phyloP scores from a whole-genome alignment of 1,284 basidiomycete species.

The Paramarasmius palmivorus region DNA sequence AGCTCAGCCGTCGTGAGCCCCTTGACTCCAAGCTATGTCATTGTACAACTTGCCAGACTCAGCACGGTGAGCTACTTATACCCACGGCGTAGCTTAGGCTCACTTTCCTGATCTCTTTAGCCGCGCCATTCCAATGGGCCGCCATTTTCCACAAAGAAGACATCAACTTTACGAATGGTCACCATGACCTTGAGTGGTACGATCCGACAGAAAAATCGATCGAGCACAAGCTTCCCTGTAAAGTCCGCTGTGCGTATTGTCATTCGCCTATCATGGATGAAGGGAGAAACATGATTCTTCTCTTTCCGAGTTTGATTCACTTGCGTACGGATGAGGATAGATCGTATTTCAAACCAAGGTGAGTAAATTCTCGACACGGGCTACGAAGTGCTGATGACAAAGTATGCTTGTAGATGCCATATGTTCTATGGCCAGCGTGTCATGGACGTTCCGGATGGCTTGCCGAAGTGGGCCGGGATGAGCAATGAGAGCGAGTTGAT shows the following conservation, averaged over 20 bases:
- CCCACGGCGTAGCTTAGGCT: not conserved
- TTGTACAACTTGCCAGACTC: conserved; percentile 1
- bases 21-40: conserved; percentile 6
- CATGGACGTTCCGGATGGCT: not conserved
- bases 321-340: not conserved
- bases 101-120: not conserved
- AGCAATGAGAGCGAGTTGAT: not conserved
- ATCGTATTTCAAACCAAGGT: not conserved
- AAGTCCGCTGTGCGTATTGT: conserved; percentile 4
- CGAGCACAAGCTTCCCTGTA: conserved; percentile 3
- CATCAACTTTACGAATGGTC: not conserved
- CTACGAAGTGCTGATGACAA: not conserved
- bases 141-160: conserved; percentile 2
- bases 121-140: not conserved
- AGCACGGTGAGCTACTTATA: not conserved
- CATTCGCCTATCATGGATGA: conserved; percentile 6
- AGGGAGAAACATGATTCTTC: conserved; percentile 8
- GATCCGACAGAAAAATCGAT: not conserved
- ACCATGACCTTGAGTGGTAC: not conserved
- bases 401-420: not conserved
- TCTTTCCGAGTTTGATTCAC: conserved; percentile 1
- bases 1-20: not conserved
- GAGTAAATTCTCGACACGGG: not conserved
- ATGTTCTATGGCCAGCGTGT: conserved; percentile 6
- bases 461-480: conserved; percentile 1